phyloP scores from a whole-genome alignment of 345 rosid species.

The Toxicodendron radicans region DNA sequence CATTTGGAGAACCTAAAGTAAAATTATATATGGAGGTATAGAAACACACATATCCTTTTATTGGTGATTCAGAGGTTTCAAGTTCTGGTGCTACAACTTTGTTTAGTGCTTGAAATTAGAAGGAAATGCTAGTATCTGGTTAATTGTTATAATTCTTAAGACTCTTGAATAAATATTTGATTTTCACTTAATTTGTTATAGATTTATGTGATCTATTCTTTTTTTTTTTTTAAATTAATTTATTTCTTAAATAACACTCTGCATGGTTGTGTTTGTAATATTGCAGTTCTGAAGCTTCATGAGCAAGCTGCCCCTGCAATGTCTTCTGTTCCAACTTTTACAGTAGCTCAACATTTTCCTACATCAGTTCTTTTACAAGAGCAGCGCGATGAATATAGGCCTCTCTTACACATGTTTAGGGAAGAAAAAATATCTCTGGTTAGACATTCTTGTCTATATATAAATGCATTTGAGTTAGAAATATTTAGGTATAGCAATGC shows the following conservation, averaged over 20 bases:
- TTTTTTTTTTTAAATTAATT: background rate
- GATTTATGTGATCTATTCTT: background rate
- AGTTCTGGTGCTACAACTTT: background rate
- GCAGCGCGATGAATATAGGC: constrained; percentile 59
- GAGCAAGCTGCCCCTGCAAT: constrained; percentile 55
- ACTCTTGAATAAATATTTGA: background rate
- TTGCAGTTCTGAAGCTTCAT: constrained; percentile 51
- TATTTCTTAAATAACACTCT: background rate
- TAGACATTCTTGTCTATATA: constrained; percentile 4
- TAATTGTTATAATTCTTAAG: background rate
- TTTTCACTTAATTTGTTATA: too few species aligned
- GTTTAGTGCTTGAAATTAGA: background rate
- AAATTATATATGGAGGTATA: background rate
- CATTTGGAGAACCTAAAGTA: too few species aligned
- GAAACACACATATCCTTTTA: background rate
- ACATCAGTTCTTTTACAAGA: constrained; percentile 71
- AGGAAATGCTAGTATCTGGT: background rate
- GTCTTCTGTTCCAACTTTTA: constrained; percentile 48
- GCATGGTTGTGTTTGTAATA: constrained; percentile 2
- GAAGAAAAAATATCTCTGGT: constrained; percentile 66
- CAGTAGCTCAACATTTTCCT: constrained; percentile 64
- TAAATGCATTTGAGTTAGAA: background rate
- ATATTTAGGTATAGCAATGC: background rate
- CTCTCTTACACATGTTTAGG: constrained; percentile 42
- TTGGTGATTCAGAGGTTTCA: background rate